A percentile compares a stretch with the other conserved stretches of the same genome.
These are phyloP conservation scores for Colletotrichum sp. DNA, from an alignment of 2,329 filamentous ascomycete genomes.

Conservation along the genomic window DNA sequence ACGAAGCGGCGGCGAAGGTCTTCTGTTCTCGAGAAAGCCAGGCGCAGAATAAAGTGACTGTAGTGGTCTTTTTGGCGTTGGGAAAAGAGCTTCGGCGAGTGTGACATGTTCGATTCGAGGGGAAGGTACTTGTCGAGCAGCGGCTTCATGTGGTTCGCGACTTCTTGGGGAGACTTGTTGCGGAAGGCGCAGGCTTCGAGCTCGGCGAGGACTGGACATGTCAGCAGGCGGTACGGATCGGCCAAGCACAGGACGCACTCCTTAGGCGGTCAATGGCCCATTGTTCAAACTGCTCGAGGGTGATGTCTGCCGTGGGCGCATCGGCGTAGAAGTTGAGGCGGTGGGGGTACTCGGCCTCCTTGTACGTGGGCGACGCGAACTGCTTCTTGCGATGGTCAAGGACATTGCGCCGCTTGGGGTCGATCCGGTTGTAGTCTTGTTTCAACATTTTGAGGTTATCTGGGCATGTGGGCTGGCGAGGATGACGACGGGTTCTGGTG, in stretches of 20 bases:
- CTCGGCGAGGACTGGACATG: slow-evolving; percentile 74
- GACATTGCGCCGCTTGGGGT: slow-evolving; percentile 76
- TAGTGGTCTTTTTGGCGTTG: slow-evolving; percentile 97
- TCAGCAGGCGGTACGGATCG: background rate
- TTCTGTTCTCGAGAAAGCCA: slow-evolving; percentile 91
- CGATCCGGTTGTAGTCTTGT: slow-evolving; percentile 58
- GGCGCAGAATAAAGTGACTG: slow-evolving; percentile 92
- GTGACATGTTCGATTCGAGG: slow-evolving; percentile 76
- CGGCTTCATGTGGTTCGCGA: slow-evolving; percentile 80
- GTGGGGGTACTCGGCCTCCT: slow-evolving; percentile 80
- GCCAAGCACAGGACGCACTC: slow-evolving; percentile 51
- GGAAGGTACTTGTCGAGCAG: slow-evolving; percentile 88
- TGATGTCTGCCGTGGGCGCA: slow-evolving; percentile 92
- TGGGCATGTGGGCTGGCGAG: background rate
- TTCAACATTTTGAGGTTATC: slow-evolving; percentile 45
- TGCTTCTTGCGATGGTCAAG: slow-evolving; percentile 86
- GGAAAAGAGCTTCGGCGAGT: slow-evolving; percentile 59
- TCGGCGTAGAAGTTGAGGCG: slow-evolving; percentile 91
- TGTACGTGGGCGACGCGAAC: slow-evolving; percentile 79
- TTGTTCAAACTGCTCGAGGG: slow-evolving; percentile 96
- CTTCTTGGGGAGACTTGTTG: slow-evolving; percentile 86
- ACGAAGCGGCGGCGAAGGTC: slow-evolving; percentile 87
- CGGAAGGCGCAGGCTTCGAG: slow-evolving; percentile 95
- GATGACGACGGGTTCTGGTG: background rate
- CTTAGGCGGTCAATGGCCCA: slow-evolving; percentile 95